Evolutionary conservation across 1,139 yeast genomes (phyloP), one percentile per base, ranked within the genome.

Genomic region (Saccharomycopsis phalli): DNA sequence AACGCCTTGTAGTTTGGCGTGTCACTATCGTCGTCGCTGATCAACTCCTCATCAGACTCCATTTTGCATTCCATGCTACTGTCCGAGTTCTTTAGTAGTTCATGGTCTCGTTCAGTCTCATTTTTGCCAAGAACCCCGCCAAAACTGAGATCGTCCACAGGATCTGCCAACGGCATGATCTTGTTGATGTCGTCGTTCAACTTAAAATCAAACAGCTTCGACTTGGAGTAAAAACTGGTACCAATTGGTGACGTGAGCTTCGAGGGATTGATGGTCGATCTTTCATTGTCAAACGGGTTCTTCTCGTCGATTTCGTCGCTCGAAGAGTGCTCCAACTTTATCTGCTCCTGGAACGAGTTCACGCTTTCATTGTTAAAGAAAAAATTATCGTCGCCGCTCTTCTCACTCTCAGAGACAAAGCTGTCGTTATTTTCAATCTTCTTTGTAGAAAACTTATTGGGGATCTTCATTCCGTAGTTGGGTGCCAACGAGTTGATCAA

Each of bases 1-100:
- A 42, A 28, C 5, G 40, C 45, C 28, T 39, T 42, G 27, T 35
- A 42, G 21, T 42, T 28, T 22, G 45, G 45, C 11, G 38, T 22
- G 34, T 32, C 38, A 21, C 25, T 17, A 7, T 40, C 40, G 7
- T 23, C 36, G 4, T 27, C 32, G 28, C 34, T 35, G 7, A 18
- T 8, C 10, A 14, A 29, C n/a, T 31, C 40, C 22, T 31, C 36
- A 5, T 37, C 37, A n/a, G 14, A 32, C 5, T 13, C 38, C 18
- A 19, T 17, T 4, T n/a, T 33, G n/a, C n/a, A 11, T 14, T 13
- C 4, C 7, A 5, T 20, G 7, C 22, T 11, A 18, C 5, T 31
- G 23, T 22, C 25, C 6, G 25, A 22, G 25, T 6, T 22, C 10
- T 10, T 22, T 10, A 22, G 10, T n/a, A n/a, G n/a, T n/a, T n/a